Conservation (phyloP, 225 moss, liverwort and hornwort species). For the Ulota crispa region DNA sequence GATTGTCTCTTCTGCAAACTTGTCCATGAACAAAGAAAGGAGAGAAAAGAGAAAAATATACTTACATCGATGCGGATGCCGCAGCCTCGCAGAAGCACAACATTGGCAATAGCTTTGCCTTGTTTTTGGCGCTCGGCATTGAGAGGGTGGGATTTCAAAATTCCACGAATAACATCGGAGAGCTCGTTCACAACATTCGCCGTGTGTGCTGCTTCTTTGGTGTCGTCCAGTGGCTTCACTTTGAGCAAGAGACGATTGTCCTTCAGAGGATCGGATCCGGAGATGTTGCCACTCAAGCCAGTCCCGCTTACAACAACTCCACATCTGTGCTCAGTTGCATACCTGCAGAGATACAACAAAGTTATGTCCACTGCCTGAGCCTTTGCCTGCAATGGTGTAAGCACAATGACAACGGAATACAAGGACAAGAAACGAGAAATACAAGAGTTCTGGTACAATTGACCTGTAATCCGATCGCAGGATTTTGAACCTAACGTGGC, state of each 20-base stretch:
- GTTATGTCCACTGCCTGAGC: not conserved
- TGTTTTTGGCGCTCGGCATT: conserved; percentile 69
- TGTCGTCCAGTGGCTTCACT: conserved; percentile 69
- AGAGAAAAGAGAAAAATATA: not conserved
- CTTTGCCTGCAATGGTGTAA: not conserved
- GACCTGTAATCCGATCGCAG: not conserved
- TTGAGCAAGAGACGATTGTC: conserved; percentile 64
- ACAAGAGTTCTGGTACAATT: not conserved
- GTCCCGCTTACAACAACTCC: conserved; percentile 91
- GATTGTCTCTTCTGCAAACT: not conserved
- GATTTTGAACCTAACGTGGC: not conserved
- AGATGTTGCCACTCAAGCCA: conserved; percentile 82
- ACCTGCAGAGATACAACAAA: conserved; percentile 43
- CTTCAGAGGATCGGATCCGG: conserved; percentile 87
- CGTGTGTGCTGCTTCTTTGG: conserved; percentile 71
- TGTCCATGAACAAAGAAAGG: not conserved
- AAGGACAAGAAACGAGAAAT: not conserved
- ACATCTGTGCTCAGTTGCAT: conserved; percentile 96
- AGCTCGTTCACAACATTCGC: conserved; percentile 86
- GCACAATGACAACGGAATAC: not conserved
- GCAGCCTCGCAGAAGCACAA: conserved; percentile 85
- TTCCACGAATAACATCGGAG: conserved; percentile 67
- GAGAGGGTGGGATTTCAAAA: conserved; percentile 73
- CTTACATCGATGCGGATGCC: conserved; percentile 81
- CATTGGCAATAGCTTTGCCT: conserved; percentile 78